Evolutionary conservation across 148 eudicot species (phyloP), one percentile per base, ranked within the genome.

Genomic region (Gaultheria prostrata): DNA sequence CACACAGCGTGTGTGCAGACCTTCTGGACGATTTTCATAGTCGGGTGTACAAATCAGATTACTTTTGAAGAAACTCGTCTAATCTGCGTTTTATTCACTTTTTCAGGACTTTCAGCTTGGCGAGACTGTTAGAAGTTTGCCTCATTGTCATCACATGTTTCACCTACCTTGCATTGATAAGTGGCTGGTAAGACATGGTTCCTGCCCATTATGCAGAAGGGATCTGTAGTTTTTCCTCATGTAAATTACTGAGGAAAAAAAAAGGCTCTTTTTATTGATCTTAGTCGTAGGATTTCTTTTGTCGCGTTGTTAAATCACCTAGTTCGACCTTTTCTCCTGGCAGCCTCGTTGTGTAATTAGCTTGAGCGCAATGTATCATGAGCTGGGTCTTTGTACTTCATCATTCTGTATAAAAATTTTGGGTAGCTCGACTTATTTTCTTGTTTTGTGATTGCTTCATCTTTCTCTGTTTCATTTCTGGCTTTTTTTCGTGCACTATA

Each of bases 161-260:
- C 98, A 95, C 89, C 93, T 93, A 82, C 98, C 98, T 54, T 95
- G 98, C 94, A 95, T 95, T 39, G 98, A 95, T 82, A 93, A 93
- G 85, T 95, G 98, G 98, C 89, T 95, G 85, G 86, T 95, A 83
- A 94, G 94, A 87, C 98, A 94, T 49, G 95, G 91, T 45, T 95
- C 98, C 67, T 95, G 98, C 90, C 98, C 98, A 4, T 84, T 95
- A 86, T 95, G 98, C 91, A 87, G 98, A 91, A 91, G 98, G 82
- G 97, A 95, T 86, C 89, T 95, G 90, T 95, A 88, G 87, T 74
- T 33, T 30, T 50, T 76, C 45, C 45, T 76, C 74, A 46, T 88
- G 95, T 91, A 86, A 82, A 89, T 82, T 77, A 49, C 43, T 17
- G 14, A 46, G 8, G n/a, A n/a, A n/a, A 48, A 35, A 70, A 17